A percentile compares a stretch with the other conserved stretches of the same genome.
phyloP scores from a whole-genome alignment of 768 basidiomycete genomes.

The Baorangia bicolor region DNA sequence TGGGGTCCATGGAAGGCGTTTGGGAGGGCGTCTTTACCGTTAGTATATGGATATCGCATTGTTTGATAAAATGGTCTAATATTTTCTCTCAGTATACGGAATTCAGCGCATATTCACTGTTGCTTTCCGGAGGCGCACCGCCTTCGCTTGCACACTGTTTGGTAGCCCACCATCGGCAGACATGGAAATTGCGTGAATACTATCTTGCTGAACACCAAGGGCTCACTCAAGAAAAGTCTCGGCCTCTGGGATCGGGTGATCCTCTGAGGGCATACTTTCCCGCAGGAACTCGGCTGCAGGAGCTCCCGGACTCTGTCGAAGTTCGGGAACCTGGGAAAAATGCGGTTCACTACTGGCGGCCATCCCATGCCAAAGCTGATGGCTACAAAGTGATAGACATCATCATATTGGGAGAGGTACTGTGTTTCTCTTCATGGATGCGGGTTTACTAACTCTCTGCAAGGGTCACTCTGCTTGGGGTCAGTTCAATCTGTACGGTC shows the following conservation, averaged over 20 bases:
- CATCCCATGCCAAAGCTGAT: conserved; percentile 24
- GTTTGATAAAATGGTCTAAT: neutral
- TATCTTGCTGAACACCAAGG: conserved; percentile 46
- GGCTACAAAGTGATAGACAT: conserved; percentile 48
- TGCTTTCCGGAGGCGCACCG: conserved; percentile 70
- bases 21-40: conserved; percentile 84
- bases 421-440: neutral
- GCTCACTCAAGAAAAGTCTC: neutral
- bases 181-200: conserved; percentile 84
- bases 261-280: conserved; percentile 65
- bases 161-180: conserved; percentile 83
- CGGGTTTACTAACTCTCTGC: conserved; percentile 3
- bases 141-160: conserved; percentile 66
- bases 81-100: conserved; percentile 61
- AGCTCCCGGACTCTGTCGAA: conserved; percentile 46
- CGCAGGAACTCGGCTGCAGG: conserved; percentile 46
- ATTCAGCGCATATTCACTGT: conserved; percentile 78
- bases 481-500: conserved; percentile 75
- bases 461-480: conserved; percentile 94
- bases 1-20: conserved; percentile 70
- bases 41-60: conserved; percentile 26
- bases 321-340: conserved; percentile 44
- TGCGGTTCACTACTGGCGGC: conserved; percentile 29
- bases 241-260: conserved; percentile 54
- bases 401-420: conserved; percentile 73